A percentile compares a stretch with the other conserved stretches of the same genome.
phyloP scores from a whole-genome alignment of 768 basidiomycete genomes.

The Phlebiopsis flavidoalba region DNA sequence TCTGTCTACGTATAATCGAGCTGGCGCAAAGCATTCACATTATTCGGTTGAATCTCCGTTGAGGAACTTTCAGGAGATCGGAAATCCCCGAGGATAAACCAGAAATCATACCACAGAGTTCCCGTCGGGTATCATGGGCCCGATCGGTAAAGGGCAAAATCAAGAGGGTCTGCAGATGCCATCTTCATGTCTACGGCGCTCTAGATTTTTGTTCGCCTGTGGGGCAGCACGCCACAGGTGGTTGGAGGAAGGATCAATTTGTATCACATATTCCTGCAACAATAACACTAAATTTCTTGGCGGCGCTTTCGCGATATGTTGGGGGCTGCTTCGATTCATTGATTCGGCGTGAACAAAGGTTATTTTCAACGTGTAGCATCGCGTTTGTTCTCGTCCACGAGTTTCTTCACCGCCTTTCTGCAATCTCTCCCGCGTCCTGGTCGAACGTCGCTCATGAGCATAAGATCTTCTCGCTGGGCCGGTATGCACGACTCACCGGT shows the following conservation, averaged over 20 bases:
- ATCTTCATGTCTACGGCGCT: conserved; percentile 17
- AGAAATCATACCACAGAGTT: conserved; percentile 26
- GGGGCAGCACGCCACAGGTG: neutral
- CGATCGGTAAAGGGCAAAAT: conserved; percentile 28
- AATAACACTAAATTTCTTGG: too few species aligned
- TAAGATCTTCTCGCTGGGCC: neutral
- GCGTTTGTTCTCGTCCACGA: conserved; percentile 54
- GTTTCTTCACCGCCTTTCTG: conserved; percentile 43
- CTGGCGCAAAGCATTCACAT: conserved; percentile 32
- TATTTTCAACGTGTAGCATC: too few species aligned
- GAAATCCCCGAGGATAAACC: conserved; percentile 25
- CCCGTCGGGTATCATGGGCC: conserved; percentile 28
- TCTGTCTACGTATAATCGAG: conserved; percentile 29
- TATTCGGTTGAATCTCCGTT: conserved; percentile 29
- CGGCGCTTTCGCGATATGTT: too few species aligned
- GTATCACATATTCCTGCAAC: neutral
- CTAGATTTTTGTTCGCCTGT: neutral
- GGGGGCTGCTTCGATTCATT: too few species aligned
- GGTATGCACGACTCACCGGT: conserved; percentile 35
- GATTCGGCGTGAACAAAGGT: too few species aligned
- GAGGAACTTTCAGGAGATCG: conserved; percentile 32
- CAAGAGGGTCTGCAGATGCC: conserved; percentile 29
- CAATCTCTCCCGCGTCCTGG: conserved; percentile 51
- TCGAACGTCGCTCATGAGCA: too few species aligned
- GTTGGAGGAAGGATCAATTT: neutral